A percentile compares a stretch with the other conserved stretches of the same genome.
These are phyloP conservation scores for Talaromyces sp. DNA, from an alignment of 2,329 filamentous ascomycete genomes.

Conservation along the genomic window DNA sequence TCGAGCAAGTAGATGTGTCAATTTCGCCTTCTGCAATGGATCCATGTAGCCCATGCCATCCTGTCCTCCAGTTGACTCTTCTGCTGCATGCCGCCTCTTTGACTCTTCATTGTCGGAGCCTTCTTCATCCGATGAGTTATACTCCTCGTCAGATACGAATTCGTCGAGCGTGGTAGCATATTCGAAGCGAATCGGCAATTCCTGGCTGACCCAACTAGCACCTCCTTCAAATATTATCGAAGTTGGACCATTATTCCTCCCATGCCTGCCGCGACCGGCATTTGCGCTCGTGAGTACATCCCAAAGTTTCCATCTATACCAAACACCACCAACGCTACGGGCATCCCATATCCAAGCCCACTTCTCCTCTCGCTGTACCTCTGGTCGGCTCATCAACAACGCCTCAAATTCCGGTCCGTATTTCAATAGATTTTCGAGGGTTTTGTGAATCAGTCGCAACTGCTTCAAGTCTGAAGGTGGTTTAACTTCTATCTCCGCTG, in stretches of 20 bases:
- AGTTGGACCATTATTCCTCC: conserved; percentile 55
- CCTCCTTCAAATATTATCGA: conserved; percentile 67
- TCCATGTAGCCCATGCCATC: conserved; percentile 67
- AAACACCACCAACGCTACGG: conserved; percentile 72
- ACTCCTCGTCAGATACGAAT: conserved; percentile 78
- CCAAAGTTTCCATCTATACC: conserved; percentile 92
- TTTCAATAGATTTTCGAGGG: conserved; percentile 73
- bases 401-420: conserved; percentile 88
- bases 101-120: conserved; percentile 51
- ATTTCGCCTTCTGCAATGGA: conserved; percentile 77
- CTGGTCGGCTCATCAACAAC: conserved; percentile 78
- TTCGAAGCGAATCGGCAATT: conserved; percentile 72
- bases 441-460: conserved; percentile 80
- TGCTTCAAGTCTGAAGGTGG: conserved; percentile 74
- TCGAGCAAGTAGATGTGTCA: conserved; percentile 78
- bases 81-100: conserved; percentile 43
- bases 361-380: conserved; percentile 80
- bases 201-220: conserved; percentile 73
- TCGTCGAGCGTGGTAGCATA: conserved; percentile 73
- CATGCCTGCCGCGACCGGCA: conserved; percentile 29
- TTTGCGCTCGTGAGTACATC: conserved; percentile 70
- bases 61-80: conserved; percentile 35
- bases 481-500: conserved; percentile 66
- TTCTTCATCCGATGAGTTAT: conserved; percentile 83
- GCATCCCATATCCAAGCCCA: conserved; percentile 96